Evolutionary conservation across 768 basidiomycete species (phyloP).

Genomic region (Pisolithus tinctorius): DNA sequence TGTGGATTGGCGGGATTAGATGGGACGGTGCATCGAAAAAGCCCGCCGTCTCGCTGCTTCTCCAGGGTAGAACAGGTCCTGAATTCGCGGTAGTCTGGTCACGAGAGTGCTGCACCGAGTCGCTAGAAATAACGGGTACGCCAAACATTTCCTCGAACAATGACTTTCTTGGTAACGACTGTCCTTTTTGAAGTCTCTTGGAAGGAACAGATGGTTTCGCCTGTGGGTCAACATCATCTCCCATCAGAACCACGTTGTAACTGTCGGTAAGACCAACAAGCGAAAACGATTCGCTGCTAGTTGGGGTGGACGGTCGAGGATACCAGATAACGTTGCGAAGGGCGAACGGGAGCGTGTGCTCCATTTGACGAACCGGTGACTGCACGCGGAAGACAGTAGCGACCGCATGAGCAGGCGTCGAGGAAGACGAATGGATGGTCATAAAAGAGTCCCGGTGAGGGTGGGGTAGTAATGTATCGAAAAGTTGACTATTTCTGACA

Average conservation of each 20-base stretch:
- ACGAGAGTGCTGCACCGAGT: conserved; percentile 15
- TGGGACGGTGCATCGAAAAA: conserved; percentile 69
- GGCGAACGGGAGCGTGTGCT: conserved; percentile 52
- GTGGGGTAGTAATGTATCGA: conserved; percentile 48
- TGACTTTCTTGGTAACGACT: conserved; percentile 39
- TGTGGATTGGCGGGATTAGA: conserved; percentile 66
- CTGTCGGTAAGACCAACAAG: conserved; percentile 64
- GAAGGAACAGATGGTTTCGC: conserved; percentile 39
- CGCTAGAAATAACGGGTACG: conserved; percentile 51
- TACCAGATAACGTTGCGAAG: conserved; percentile 44
- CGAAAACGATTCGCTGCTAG: conserved; percentile 35
- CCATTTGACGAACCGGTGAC: conserved; percentile 39
- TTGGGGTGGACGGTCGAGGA: conserved; percentile 27
- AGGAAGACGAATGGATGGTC: conserved; percentile 38
- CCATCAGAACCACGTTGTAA: conserved; percentile 64
- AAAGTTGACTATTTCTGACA: conserved; percentile 29
- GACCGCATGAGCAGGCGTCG: conserved; percentile 29
- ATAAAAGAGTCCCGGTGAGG: conserved; percentile 52
- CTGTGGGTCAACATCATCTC: conserved; percentile 43
- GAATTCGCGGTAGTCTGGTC: conserved; percentile 6
- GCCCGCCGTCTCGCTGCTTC: conserved; percentile 35
- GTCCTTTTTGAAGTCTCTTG: conserved; percentile 27
- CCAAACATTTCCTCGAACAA: conserved; percentile 93
- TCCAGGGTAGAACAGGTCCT: conserved; percentile 24
- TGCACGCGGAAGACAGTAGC: conserved; percentile 43